Percentiles rank a stretch among this genome's conserved stretches.
phyloP scores from a whole-genome alignment of 208 protist genomes.

The Acanthamoeba sp. region DNA sequence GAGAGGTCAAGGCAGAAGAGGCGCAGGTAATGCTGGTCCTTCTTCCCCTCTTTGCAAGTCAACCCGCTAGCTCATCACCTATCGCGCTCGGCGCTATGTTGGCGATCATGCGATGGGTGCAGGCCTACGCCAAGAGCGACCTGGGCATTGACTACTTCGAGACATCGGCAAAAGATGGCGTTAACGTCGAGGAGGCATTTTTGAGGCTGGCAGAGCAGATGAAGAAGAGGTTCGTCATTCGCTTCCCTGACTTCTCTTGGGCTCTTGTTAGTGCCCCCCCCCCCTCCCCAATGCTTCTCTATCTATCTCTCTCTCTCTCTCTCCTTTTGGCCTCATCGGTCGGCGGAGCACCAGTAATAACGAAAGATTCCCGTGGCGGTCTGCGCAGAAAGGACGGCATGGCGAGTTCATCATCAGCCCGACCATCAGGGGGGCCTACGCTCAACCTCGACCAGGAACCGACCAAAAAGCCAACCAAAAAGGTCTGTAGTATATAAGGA shows the following conservation, averaged over 20 bases:
- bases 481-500: neutral
- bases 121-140: slow-evolving; percentile 45
- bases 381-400: neutral
- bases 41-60: too few relatives aligned
- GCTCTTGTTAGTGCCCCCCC: too few relatives aligned
- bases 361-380: neutral
- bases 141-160: slow-evolving; percentile 24
- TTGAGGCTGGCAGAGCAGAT: slow-evolving; percentile 17
- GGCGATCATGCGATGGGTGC: neutral
- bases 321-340: neutral
- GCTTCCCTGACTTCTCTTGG: neutral
- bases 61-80: too few relatives aligned
- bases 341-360: too few relatives aligned
- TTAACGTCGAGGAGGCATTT: slow-evolving; percentile 28
- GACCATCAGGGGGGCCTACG: neutral
- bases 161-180: neutral
- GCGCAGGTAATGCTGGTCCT: neutral
- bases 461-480: neutral
- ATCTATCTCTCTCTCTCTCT: slow-evolving; percentile 26
- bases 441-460: neutral
- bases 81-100: too few relatives aligned
- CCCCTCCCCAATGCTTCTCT: too few relatives aligned
- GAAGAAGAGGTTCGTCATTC: slow-evolving; percentile 22
- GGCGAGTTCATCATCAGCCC: neutral
- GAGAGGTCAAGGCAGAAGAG: neutral